These are phyloP conservation scores for Termitomyces sp. DNA, from an alignment of 768 basidiomycete species.

Conservation along the genomic window DNA sequence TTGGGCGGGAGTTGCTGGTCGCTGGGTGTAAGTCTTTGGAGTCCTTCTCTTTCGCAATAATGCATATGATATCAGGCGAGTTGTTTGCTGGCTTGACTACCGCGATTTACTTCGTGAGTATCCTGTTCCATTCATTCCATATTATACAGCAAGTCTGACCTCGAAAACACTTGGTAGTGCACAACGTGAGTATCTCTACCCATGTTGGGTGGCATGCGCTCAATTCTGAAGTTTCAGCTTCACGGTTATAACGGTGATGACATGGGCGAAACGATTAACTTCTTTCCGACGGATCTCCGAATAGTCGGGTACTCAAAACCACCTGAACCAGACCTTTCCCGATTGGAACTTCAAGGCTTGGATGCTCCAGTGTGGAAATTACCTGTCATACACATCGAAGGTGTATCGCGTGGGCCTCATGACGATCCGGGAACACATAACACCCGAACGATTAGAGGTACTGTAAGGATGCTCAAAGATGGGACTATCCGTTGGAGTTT, in stretches of 20 bases:
- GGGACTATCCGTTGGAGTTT: slow-evolving; percentile 52
- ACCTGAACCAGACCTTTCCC: slow-evolving; percentile 23
- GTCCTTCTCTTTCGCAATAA: not conserved
- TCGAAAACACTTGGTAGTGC: slow-evolving; percentile 25
- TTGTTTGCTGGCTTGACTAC: slow-evolving; percentile 61
- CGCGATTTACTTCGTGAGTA: slow-evolving; percentile 49
- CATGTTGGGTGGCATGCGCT: too few species aligned
- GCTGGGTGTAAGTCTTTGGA: slow-evolving; percentile 45
- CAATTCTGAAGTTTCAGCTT: slow-evolving; percentile 15
- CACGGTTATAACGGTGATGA: slow-evolving; percentile 22
- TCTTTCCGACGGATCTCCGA: slow-evolving; percentile 52
- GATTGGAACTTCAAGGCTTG: slow-evolving; percentile 18
- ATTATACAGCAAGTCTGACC: too few species aligned
- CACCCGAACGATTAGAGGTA: slow-evolving; percentile 37
- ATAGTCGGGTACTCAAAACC: slow-evolving; percentile 35
- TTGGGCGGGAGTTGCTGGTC: slow-evolving; percentile 56
- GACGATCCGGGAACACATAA: slow-evolving; percentile 29
- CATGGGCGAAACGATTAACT: slow-evolving; percentile 45
- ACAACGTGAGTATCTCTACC: slow-evolving; percentile 31
- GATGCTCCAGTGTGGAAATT: slow-evolving; percentile 31
- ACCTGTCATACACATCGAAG: slow-evolving; percentile 52
- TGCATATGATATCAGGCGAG: slow-evolving; percentile 36
- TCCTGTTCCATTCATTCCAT: not conserved
- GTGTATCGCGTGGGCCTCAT: slow-evolving; percentile 41
- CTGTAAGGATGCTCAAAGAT: slow-evolving; percentile 47